Evolutionary conservation across 257 asterid species (phyloP), one percentile per base, ranked within the genome.

Genomic region (Gentiana macrophylla): DNA sequence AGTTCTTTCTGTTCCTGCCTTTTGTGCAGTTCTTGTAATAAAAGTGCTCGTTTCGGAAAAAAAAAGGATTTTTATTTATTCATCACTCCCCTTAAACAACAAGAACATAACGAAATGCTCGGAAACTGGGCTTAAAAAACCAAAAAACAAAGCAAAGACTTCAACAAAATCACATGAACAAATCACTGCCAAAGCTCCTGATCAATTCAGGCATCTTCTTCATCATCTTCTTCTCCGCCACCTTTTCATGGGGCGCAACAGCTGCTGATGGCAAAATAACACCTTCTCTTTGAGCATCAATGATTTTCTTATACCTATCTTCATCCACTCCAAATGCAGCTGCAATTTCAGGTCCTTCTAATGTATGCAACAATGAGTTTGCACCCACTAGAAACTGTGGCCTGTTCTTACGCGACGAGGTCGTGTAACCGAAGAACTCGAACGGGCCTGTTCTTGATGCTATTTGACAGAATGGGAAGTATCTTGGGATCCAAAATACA

Each of bases 401-500:
- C 86, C 67, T 46, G 65, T 87, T 87, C 65, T 79, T 61, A 0
- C 74, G 45, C 1, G 95, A 79, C 0, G 97, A 77, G 0, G 94
- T 81, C 3, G 95, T 73, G 83, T 81, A 91, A 1, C 98, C 97
- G 34, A 91, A 85, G 80, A 91, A 91, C 94, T 70, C 95, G 0
- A 91, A 84, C 0, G 95, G 77, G 12, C 84, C 96, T 0, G 78
- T 64, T 4, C 84, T 69, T 3, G 96, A 84, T 12, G 98, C 94
- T 0, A 91, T 91, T 55, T 91, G 97, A 76, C 97, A 91, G 79
- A 84, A 91, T 0, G 97, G 93, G 74, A 76, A 85, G 83, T 62
- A 91, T 7, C 90, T 68, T 0, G 98, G 98, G 8, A 87, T 66
- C 84, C 80, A 78, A 48, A 91, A 91, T 1, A 81, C 94, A 5